Conservation (phyloP, 2,329 filamentous ascomycete species). For the Fusarium paranaense region DNA sequence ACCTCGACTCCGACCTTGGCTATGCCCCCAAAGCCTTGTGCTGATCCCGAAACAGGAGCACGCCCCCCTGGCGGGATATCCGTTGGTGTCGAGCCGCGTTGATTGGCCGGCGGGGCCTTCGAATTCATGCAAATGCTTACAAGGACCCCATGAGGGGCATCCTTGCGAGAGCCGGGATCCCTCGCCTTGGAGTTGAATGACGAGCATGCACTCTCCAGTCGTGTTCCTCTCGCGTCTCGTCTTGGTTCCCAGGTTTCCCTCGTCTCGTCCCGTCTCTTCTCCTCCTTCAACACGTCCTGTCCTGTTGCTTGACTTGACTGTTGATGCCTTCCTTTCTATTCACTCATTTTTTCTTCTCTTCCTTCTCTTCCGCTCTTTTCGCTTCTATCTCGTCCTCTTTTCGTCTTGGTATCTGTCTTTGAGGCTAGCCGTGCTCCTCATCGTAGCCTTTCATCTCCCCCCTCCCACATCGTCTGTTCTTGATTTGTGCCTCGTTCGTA, state of each 20-base stretch:
- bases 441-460: constrained; percentile 28
- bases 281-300: constrained; percentile 5
- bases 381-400: constrained; percentile 20
- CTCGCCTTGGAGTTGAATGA: constrained; percentile 30
- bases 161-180: constrained; percentile 28
- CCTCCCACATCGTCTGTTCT: constrained; percentile 2
- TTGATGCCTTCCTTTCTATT: constrained; percentile 31
- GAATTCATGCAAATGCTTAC: constrained; percentile 43
- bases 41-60: constrained; percentile 45
- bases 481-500: constrained; percentile 24
- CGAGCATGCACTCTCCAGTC: constrained; percentile 17
- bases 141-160: constrained; percentile 21
- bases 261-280: constrained; percentile 28
- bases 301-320: constrained; percentile 9
- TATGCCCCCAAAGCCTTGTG: constrained; percentile 20
- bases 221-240: constrained; percentile 26
- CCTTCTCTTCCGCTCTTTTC: constrained; percentile 20
- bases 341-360: constrained; percentile 24
- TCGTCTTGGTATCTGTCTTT: constrained; percentile 27
- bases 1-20: neutral
- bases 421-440: constrained; percentile 43
- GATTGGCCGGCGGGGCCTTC: constrained; percentile 33
- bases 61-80: constrained; percentile 26
- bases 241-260: constrained; percentile 26
- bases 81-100: constrained; percentile 14